Conservation (phyloP, 257 asterid genomes). For the Solanum lycopersicoides region DNA sequence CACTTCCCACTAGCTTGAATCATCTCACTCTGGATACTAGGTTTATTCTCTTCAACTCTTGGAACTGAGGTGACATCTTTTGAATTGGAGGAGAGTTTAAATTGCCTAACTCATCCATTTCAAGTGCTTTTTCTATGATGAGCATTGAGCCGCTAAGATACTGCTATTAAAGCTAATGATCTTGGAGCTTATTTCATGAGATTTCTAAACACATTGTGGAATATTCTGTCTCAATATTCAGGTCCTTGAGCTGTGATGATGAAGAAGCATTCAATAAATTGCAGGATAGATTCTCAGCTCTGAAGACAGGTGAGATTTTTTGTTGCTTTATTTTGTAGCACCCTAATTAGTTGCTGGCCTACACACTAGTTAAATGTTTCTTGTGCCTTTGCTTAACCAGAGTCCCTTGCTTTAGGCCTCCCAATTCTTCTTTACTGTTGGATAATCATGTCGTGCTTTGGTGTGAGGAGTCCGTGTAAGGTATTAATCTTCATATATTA, state of each 20-base stretch:
- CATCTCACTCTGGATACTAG: slow-evolving; percentile 63
- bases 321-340: not conserved
- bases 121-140: slow-evolving; percentile 58
- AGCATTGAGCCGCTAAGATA: slow-evolving; percentile 71
- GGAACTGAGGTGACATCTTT: slow-evolving; percentile 91
- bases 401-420: not conserved
- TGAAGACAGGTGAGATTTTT: slow-evolving; percentile 54
- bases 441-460: not conserved
- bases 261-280: slow-evolving; percentile 46
- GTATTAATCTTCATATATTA: too few species aligned
- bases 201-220: slow-evolving; percentile 50
- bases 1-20: slow-evolving; percentile 59
- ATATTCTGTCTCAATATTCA: slow-evolving; percentile 71
- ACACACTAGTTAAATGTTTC: not conserved
- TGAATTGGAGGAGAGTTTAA: slow-evolving; percentile 68
- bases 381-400: not conserved
- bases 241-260: slow-evolving; percentile 26
- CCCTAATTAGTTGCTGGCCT: not conserved
- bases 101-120: slow-evolving; percentile 77
- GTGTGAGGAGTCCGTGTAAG: not conserved
- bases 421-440: not conserved
- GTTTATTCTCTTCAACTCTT: slow-evolving; percentile 76
- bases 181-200: slow-evolving; percentile 79
- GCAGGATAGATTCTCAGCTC: slow-evolving; percentile 60
- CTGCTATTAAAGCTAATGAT: slow-evolving; percentile 67